A percentile compares a stretch with the other conserved stretches of the same genome.
phyloP scores from a whole-genome alignment of 2,329 filamentous ascomycete genomes.

The Dactylellina sp. region DNA sequence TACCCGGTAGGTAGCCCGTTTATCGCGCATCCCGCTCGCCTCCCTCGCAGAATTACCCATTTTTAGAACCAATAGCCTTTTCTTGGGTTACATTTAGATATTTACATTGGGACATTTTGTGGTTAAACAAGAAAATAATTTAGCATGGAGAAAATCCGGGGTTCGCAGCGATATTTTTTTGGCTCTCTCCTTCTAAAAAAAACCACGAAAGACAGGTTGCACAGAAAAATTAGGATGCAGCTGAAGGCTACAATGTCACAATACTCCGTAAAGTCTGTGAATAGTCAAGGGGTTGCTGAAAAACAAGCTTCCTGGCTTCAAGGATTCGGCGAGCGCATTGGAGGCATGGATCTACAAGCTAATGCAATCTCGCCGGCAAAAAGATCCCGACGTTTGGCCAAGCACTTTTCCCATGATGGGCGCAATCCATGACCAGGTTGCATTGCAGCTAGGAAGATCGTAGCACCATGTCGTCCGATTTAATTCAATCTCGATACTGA shows the following conservation, averaged over 20 bases:
- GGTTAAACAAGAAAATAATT: too few relatives aligned
- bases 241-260: background rate
- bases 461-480: too few relatives aligned
- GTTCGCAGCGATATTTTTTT: too few relatives aligned
- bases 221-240: too few relatives aligned
- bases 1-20: slow-evolving; percentile 26
- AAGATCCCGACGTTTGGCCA: background rate
- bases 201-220: too few relatives aligned
- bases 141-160: too few relatives aligned
- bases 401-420: background rate
- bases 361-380: background rate
- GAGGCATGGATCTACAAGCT: background rate
- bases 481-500: too few relatives aligned
- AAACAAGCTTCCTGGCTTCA: background rate
- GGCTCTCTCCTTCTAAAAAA: too few relatives aligned
- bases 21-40: slow-evolving; percentile 18
- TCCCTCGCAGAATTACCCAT: slow-evolving; percentile 18
- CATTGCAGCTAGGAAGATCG: background rate
- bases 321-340: background rate
- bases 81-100: background rate
- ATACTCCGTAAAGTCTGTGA: background rate
- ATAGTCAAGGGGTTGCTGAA: background rate
- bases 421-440: background rate
- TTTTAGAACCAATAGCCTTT: slow-evolving; percentile 15
- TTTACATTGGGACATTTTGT: background rate